phyloP scores from a whole-genome alignment of 352 stramenopile genomes.

The Aphanomyces invadans region DNA sequence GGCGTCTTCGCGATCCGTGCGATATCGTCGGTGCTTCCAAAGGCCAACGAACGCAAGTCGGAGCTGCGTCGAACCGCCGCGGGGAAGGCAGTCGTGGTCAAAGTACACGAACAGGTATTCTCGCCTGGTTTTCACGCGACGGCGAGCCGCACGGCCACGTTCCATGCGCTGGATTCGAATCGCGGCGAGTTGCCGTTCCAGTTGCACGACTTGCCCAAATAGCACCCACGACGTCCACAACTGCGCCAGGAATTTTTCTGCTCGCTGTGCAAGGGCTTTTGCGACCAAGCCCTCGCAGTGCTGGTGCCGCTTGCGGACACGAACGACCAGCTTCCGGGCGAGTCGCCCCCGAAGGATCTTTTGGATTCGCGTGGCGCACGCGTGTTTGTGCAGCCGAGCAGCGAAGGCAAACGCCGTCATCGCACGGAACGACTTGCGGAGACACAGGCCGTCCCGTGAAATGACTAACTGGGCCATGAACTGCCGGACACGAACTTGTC shows the following conservation, averaged over 20 bases:
- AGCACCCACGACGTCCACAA: not conserved
- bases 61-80: not conserved
- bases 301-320: constrained; percentile 30
- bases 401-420: not conserved
- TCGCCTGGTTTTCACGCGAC: not conserved
- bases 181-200: not conserved
- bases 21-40: not conserved
- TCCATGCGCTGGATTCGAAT: not conserved
- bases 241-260: not conserved
- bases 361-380: constrained; percentile 33
- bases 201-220: not conserved
- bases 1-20: constrained; percentile 21
- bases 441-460: not conserved
- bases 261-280: too few relatives aligned
- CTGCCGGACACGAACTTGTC: not conserved
- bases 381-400: not conserved
- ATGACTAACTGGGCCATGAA: not conserved
- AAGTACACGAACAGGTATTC: constrained; percentile 17
- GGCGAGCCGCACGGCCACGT: not conserved
- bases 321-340: constrained; percentile 31
- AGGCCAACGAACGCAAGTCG: not conserved
- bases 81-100: not conserved
- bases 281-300: constrained; percentile 15
- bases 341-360: constrained; percentile 40
- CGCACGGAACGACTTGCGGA: not conserved